Evolutionary conservation across 2,329 filamentous ascomycete genomes (phyloP).

Genomic region (Plectosphaerella cucumerina): DNA sequence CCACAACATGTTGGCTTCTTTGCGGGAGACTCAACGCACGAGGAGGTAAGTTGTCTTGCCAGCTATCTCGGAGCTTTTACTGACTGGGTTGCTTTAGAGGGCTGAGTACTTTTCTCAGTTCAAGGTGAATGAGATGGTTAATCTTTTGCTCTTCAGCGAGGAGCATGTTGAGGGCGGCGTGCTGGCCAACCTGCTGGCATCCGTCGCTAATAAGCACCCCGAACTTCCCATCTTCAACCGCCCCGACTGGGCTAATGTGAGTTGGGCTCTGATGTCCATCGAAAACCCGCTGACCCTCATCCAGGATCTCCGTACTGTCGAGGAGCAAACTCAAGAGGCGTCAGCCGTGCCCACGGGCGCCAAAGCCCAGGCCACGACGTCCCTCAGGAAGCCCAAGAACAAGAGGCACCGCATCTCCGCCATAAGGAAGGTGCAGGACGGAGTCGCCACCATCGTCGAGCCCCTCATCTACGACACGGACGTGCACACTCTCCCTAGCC

Average conservation of each 20-base stretch:
- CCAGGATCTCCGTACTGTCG: neutral
- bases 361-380: neutral
- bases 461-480: slow-evolving; percentile 20
- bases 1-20: slow-evolving; percentile 33
- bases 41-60: neutral
- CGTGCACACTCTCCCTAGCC: slow-evolving; percentile 28
- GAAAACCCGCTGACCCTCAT: neutral
- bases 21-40: slow-evolving; percentile 17
- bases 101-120: slow-evolving; percentile 33
- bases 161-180: slow-evolving; percentile 33
- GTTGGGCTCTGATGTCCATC: neutral
- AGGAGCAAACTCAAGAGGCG: neutral
- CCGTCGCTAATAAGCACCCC: slow-evolving; percentile 36
- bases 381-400: slow-evolving; percentile 13
- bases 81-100: slow-evolving; percentile 21
- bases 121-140: slow-evolving; percentile 32
- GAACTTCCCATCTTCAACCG: slow-evolving; percentile 37
- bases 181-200: slow-evolving; percentile 35
- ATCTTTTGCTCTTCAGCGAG: slow-evolving; percentile 35
- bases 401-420: slow-evolving; percentile 25
- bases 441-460: slow-evolving; percentile 11
- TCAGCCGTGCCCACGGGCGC: neutral
- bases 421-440: slow-evolving; percentile 27
- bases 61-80: neutral
- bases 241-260: slow-evolving; percentile 31